Evolutionary conservation across 345 rosid species (phyloP).

Genomic region (Reutealis trisperma): DNA sequence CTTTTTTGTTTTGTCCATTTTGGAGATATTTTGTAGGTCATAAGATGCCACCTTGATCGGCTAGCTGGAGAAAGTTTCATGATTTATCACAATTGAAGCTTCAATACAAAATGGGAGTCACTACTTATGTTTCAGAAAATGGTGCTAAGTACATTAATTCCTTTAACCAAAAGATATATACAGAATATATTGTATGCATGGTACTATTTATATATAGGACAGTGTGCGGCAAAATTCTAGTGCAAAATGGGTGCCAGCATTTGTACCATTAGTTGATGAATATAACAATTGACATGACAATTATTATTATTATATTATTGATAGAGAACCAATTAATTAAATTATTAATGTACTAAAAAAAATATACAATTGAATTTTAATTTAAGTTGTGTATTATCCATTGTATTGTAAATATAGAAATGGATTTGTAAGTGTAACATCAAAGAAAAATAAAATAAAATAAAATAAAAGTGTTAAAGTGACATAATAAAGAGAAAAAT

Average conservation of each 20-base stretch:
- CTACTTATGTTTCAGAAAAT: no score
- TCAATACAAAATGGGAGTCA: no score
- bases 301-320: background rate
- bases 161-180: no score
- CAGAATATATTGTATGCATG: no score
- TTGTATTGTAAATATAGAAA: background rate
- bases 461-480: constrained; percentile 7
- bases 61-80: no score
- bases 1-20: no score
- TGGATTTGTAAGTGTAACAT: background rate
- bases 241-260: background rate
- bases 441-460: background rate
- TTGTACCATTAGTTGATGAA: background rate
- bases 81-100: no score
- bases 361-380: background rate
- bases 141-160: no score
- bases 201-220: background rate
- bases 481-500: background rate
- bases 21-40: no score
- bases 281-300: background rate
- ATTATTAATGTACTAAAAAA: background rate
- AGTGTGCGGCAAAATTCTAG: background rate
- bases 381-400: background rate
- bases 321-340: no score
- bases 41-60: no score